A percentile compares a stretch with the other conserved stretches of the same genome.
These are phyloP conservation scores for Microdochium nivale DNA, from an alignment of 2,329 filamentous ascomycete genomes.

Conservation along the genomic window DNA sequence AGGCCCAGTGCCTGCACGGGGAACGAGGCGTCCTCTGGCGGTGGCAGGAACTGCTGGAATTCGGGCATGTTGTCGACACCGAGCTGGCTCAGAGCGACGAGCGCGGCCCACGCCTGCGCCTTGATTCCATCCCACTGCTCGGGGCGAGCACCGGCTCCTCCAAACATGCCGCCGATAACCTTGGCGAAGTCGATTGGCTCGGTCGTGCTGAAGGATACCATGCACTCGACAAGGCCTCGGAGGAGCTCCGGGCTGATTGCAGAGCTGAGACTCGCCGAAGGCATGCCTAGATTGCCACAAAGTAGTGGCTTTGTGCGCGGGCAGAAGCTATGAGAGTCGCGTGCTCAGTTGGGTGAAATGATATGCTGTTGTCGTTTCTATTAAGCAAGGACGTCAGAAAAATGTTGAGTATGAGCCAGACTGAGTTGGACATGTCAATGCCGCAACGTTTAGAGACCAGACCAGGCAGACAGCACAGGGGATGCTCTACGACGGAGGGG, in stretches of 20 bases:
- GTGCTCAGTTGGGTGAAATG: no score
- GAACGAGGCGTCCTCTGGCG: slow-evolving; percentile 10
- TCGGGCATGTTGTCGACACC: slow-evolving; percentile 9
- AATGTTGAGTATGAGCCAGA: no score
- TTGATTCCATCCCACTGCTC: neutral
- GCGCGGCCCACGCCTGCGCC: slow-evolving; percentile 7
- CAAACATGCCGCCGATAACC: slow-evolving; percentile 5
- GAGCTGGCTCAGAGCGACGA: slow-evolving; percentile 13
- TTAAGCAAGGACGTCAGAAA: no score
- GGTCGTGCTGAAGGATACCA: slow-evolving; percentile 8
- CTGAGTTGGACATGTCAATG: no score
- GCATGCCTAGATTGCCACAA: neutral
- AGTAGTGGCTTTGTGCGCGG: no score
- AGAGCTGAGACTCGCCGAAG: slow-evolving; percentile 2
- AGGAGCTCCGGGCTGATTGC: slow-evolving; percentile 10
- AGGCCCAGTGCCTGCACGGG: slow-evolving; percentile 14
- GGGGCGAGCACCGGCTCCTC: neutral
- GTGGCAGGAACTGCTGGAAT: slow-evolving; percentile 13
- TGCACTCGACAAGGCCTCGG: slow-evolving; percentile 5
- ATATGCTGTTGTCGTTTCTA: no score
- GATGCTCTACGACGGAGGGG: no score
- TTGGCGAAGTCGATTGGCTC: slow-evolving; percentile 10
- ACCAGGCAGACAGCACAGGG: no score
- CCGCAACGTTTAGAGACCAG: no score
- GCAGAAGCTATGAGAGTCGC: no score